Evolutionary conservation across 805 yeast genomes (phyloP).

Genomic region (Danielozyma ontarioensis): DNA sequence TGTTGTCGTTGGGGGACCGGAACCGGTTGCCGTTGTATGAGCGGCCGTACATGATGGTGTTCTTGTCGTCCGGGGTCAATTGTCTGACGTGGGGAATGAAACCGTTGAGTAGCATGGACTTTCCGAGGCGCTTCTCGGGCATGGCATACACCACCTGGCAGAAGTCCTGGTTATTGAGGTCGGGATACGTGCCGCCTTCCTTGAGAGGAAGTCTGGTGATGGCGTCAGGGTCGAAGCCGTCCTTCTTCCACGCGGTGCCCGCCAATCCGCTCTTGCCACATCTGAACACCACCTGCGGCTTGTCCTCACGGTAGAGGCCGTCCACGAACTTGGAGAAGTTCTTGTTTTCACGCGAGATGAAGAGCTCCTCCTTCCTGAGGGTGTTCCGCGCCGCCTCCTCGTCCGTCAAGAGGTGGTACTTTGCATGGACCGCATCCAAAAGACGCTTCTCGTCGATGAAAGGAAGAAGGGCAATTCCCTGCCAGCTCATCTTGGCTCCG

Average conservation of each 20-base stretch:
- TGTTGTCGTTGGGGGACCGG: slow-evolving; percentile 24
- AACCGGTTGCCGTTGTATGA: slow-evolving; percentile 17
- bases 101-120: slow-evolving; percentile 82
- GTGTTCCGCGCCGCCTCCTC: slow-evolving; percentile 69
- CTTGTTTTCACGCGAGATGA: slow-evolving; percentile 61
- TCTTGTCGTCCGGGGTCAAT: slow-evolving; percentile 65
- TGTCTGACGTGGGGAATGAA: slow-evolving; percentile 58
- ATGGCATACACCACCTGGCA: slow-evolving; percentile 48
- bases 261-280: slow-evolving; percentile 52
- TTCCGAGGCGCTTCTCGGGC: slow-evolving; percentile 59
- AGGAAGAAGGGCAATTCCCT: slow-evolving; percentile 85
- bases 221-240: slow-evolving; percentile 30
- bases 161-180: slow-evolving; percentile 36
- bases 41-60: slow-evolving; percentile 47
- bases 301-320: slow-evolving; percentile 36
- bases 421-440: slow-evolving; percentile 56
- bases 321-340: slow-evolving; percentile 35
- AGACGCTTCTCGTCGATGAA: slow-evolving; percentile 83
- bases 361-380: slow-evolving; percentile 62
- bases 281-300: slow-evolving; percentile 34
- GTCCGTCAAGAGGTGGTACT: slow-evolving; percentile 59
- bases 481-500: slow-evolving; percentile 94
- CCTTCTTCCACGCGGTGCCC: slow-evolving; percentile 44
- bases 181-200: slow-evolving; percentile 38
- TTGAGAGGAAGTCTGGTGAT: slow-evolving; percentile 42